phyloP scores from a whole-genome alignment of 257 asterid species.

The Ilex aquifolium region DNA sequence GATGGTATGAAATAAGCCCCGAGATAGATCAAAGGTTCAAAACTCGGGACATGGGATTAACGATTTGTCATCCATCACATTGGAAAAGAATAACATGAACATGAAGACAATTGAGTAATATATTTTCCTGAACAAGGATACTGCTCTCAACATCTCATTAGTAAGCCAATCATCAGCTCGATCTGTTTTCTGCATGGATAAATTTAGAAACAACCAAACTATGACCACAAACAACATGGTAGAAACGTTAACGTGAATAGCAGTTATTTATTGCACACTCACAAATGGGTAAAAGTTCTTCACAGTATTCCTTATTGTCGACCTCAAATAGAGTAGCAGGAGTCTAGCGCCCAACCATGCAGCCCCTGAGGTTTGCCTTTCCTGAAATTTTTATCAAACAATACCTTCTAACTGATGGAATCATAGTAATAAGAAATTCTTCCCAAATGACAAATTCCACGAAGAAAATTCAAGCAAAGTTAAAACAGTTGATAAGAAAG shows the following conservation, averaged over 20 bases:
- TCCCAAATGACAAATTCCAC: too few relatives aligned
- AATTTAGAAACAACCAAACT: conserved; percentile 14
- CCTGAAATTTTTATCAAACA: conserved; percentile 35
- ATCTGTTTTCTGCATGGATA: conserved; percentile 45
- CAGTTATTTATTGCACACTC: conserved; percentile 24
- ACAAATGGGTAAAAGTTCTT: conserved; percentile 72
- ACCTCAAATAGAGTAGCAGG: conserved; percentile 62
- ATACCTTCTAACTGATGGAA: too few relatives aligned
- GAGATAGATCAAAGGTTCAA: background rate
- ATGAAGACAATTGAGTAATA: background rate
- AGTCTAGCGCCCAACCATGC: conserved; percentile 76
- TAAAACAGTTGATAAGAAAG: too few relatives aligned
- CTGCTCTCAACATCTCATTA: conserved; percentile 84
- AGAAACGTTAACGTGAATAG: background rate
- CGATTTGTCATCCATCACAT: background rate
- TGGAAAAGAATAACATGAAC: background rate
- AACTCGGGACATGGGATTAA: too few relatives aligned
- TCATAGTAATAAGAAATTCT: too few relatives aligned
- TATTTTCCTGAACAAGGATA: conserved; percentile 47
- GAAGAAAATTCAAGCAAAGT: too few relatives aligned
- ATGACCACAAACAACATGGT: background rate
- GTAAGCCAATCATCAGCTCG: conserved; percentile 71
- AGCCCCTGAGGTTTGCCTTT: conserved; percentile 62
- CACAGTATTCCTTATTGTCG: conserved; percentile 51
- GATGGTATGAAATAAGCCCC: background rate